A percentile compares a stretch with the other conserved stretches of the same genome.
Conservation (phyloP, 306 rosid genomes). For the Rosa rugosa region DNA sequence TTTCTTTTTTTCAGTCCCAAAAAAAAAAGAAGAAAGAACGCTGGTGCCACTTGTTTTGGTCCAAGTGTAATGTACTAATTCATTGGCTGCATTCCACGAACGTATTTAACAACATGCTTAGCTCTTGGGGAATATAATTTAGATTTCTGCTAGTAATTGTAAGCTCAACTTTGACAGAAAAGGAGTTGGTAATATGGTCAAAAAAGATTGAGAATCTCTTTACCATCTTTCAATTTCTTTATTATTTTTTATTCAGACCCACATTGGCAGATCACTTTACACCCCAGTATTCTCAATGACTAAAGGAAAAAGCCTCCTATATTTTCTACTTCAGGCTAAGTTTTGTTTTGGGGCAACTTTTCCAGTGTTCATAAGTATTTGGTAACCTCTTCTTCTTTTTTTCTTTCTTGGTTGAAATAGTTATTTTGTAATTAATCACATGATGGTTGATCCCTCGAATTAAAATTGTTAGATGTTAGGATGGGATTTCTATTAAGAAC, state of each 20-base stretch:
- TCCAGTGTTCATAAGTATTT: not conserved
- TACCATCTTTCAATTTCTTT: not conserved
- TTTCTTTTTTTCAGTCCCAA: too few relatives aligned
- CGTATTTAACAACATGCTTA: not conserved
- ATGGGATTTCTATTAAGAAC: slow-evolving; percentile 5
- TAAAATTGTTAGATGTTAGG: not conserved
- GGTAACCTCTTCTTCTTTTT: not conserved
- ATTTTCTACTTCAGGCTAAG: not conserved
- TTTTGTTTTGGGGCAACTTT: not conserved
- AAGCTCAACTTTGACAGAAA: not conserved
- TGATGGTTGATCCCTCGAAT: not conserved
- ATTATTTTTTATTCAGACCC: not conserved
- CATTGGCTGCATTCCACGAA: not conserved
- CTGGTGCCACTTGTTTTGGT: too few relatives aligned
- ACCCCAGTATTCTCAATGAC: not conserved
- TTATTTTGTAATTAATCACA: not conserved
- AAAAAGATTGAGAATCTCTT: not conserved
- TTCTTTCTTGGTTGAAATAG: not conserved
- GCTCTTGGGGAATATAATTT: not conserved
- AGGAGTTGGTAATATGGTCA: not conserved
- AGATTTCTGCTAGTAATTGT: not conserved
- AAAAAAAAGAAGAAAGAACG: too few relatives aligned
- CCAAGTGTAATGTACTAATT: not conserved
- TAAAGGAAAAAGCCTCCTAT: not conserved
- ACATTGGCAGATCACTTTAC: slow-evolving; percentile 5